Base-by-base conservation (phyloP, 2,329 filamentous ascomycete genomes). In the Trichoderma afroharzianum region DNA sequence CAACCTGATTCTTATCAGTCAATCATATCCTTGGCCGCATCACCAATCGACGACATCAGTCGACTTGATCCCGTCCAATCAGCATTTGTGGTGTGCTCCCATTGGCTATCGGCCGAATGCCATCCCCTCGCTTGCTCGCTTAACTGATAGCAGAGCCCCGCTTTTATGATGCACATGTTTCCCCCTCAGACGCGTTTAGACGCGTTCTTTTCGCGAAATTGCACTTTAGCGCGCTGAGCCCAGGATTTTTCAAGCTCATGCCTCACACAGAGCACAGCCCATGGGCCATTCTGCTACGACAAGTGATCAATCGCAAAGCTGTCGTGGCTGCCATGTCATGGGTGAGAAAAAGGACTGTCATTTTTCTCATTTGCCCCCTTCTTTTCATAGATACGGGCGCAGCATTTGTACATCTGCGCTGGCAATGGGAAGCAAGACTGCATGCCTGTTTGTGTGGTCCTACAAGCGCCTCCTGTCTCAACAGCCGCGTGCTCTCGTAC, bases 281-380 rank as follows among this genome's bases (percentile, higher is more conserved):
- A 18, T 63, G 53, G 47, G 39, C 62, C n/a, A 39, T 57, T 57
- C 68, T 57, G 30, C 4, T 26, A 63, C 28, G 36, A 70, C 21
- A 63, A 57, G 58, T 63, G 68, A 70, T 70, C 68, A 63, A 70
- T 70, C 47, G 68, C 68, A 70, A 70, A 63, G 43, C 15, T 32
- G 47, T 32, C 58, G 21, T 39, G 57, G 58, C n/a, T 53, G 36
- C 57, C 43, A 43, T 63, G 47, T 43, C 57, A 47, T 47, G 33
- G 32, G 26, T 61, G n/a, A 61, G 26, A 21, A 39, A 21, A 21
- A n/a, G 30, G 9, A 32, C 33, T 5, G n/a, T 33, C 28, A 26
- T 26, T 7, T 26, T n/a, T 67, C 5, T n/a, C 18, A 14, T 53
- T 55, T 33, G 15, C 15, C 24, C 47, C 24, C 47, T 28, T 39